Base-by-base conservation (phyloP, 257 asterid genomes). In the Solanum pennellii region DNA sequence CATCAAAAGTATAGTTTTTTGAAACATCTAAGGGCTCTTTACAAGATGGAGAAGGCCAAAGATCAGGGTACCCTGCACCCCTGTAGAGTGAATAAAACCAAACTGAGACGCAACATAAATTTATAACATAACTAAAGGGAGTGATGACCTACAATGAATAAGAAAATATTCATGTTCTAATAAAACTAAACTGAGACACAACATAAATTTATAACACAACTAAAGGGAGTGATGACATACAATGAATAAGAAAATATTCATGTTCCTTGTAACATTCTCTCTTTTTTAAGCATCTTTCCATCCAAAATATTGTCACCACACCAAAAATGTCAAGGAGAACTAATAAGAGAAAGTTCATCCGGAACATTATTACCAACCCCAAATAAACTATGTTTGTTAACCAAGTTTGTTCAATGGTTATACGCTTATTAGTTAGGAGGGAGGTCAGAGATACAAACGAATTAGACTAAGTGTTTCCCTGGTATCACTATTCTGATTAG, bases 51-150 rank as follows among this genome's bases (percentile, higher is more conserved):
- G 99, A 93, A 89, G 99, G 99, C 99, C 99, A 96, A 69, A 96
- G 94, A 91, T 95, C 99, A 82, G 99, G 99, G 89, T 96, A 95
- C 86, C 99, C 99, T 87, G 86, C 76, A 84, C 99, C 99, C 99
- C 99, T 96, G 93, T 86, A 84, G 35, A 71, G 74, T 89, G 88
- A 87, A 82, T 12, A 84, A 33, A 37, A 44, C 76, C 13, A 80
- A 29, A 52, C 10, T 23, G 71, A 77, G 83, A 47, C 0, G 6
- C 25, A 18, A 47, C 11, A 47, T 45, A 80, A 80, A 27, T 27
- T 79, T 29, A 27, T 80, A 80, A 27, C 84, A 80, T 66, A 80
- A 29, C 85, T 80, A 10, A 27, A 80, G 85, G 68, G 29, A 18
- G 7, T 47, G 69, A 80, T 15, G 29, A 80, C 69, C 69, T 9